Conservation (phyloP, 129 eudicot species). For the Apium graveolens region DNA sequence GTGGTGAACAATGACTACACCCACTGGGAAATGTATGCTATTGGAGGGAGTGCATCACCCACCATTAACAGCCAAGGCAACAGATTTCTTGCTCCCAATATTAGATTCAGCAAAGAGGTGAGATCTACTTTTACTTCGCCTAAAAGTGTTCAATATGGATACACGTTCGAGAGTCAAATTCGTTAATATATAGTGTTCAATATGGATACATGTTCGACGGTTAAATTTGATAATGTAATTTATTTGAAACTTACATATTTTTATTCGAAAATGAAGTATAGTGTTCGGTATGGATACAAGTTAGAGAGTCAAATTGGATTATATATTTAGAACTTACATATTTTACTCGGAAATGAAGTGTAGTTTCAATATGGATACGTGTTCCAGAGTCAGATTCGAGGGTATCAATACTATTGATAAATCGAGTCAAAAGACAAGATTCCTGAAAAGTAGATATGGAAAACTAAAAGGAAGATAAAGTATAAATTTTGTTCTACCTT, state of each 20-base stretch:
- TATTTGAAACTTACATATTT: no score
- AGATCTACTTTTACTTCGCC: not conserved
- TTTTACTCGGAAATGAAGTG: no score
- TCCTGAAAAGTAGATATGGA: not conserved
- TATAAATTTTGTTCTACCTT: not conserved
- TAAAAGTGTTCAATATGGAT: not conserved
- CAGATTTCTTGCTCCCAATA: slow-evolving; percentile 72
- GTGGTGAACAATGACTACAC: slow-evolving; percentile 93
- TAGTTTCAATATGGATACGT: not conserved
- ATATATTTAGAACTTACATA: no score
- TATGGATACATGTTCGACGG: no score
- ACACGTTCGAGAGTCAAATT: not conserved
- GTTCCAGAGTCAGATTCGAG: not conserved
- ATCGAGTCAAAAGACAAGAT: not conserved
- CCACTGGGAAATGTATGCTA: slow-evolving; percentile 94
- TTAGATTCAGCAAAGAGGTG: slow-evolving; percentile 69
- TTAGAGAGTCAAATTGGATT: no score
- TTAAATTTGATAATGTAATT: no score
- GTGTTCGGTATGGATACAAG: no score
- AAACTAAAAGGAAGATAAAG: not conserved
- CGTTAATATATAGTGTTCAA: no score
- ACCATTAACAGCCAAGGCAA: slow-evolving; percentile 89
- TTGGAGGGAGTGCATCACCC: slow-evolving; percentile 83
- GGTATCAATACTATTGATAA: not conserved
- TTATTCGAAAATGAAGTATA: no score